Conservation (phyloP, 495 filamentous ascomycete genomes). For the Penicillium paxilli region DNA sequence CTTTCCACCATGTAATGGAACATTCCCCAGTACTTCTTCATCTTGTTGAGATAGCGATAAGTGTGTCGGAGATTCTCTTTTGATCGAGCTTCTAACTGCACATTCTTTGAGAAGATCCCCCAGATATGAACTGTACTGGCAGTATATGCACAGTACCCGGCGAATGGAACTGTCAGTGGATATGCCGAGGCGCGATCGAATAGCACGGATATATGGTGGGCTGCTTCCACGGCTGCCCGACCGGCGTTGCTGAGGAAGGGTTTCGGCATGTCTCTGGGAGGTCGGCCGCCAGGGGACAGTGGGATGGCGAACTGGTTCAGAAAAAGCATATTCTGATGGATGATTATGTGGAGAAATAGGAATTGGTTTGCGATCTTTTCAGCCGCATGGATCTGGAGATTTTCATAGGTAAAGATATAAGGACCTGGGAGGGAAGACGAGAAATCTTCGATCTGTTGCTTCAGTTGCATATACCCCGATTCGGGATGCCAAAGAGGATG, state of each 20-base stretch:
- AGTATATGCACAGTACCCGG: conserved; percentile 90
- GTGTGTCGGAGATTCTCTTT: conserved; percentile 89
- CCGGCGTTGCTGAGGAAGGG: conserved; percentile 76
- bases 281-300: conserved; percentile 61
- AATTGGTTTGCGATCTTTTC: conserved; percentile 89
- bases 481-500: conserved; percentile 78
- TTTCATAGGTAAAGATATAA: conserved; percentile 74
- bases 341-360: conserved; percentile 87
- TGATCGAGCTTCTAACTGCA: conserved; percentile 68
- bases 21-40: conserved; percentile 98
- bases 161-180: conserved; percentile 84
- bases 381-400: conserved; percentile 79
- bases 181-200: conserved; percentile 78
- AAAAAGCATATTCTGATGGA: conserved; percentile 87
- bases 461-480: conserved; percentile 71
- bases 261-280: conserved; percentile 74
- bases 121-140: conserved; percentile 91
- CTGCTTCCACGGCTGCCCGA: conserved; percentile 79
- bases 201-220: conserved; percentile 82
- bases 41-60: conserved; percentile 85
- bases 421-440: conserved; percentile 65
- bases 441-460: conserved; percentile 70
- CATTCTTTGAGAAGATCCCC: conserved; percentile 84
- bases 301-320: conserved; percentile 87
- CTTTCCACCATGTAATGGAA: conserved; percentile 96